These are phyloP conservation scores for Dendryphion nanum DNA, from an alignment of 2,329 filamentous ascomycete species.

Conservation along the genomic window DNA sequence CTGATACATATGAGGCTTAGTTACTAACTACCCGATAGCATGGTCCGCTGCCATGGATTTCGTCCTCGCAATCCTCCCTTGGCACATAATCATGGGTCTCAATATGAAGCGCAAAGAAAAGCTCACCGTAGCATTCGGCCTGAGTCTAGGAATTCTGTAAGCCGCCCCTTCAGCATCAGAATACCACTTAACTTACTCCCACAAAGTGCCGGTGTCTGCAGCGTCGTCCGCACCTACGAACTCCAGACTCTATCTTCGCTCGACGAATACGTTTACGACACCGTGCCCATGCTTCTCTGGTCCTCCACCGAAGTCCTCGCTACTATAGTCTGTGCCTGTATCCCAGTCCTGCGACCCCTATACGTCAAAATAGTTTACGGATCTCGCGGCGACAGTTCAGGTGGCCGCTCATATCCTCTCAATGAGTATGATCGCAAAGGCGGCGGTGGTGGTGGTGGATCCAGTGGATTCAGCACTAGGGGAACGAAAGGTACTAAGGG, in stretches of 20 bases:
- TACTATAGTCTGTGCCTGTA: slow-evolving; percentile 53
- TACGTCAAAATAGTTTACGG: slow-evolving; percentile 38
- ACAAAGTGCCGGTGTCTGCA: slow-evolving; percentile 27
- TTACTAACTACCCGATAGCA: slow-evolving; percentile 12
- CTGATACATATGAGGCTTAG: background rate
- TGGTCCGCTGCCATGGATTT: slow-evolving; percentile 37
- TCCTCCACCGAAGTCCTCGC: slow-evolving; percentile 45
- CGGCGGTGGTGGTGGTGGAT: too few relatives aligned
- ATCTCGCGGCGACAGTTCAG: too few relatives aligned
- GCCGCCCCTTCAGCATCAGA: slow-evolving; percentile 1
- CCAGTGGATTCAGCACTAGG: too few relatives aligned
- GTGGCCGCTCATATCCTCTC: too few relatives aligned
- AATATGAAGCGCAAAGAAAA: slow-evolving; percentile 38
- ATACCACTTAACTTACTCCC: slow-evolving; percentile 1
- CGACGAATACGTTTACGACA: slow-evolving; percentile 33
- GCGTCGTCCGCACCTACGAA: slow-evolving; percentile 29
- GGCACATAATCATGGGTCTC: slow-evolving; percentile 31
- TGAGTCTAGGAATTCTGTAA: slow-evolving; percentile 30
- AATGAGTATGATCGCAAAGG: too few relatives aligned
- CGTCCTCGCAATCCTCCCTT: slow-evolving; percentile 34
- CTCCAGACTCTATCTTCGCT: slow-evolving; percentile 25
- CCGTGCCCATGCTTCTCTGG: slow-evolving; percentile 30
- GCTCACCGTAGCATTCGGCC: slow-evolving; percentile 28
- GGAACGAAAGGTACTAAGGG: too few relatives aligned
- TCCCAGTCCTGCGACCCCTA: slow-evolving; percentile 44